phyloP scores from a whole-genome alignment of 108 stramenopile genomes.

The Epithemia pelagica region DNA sequence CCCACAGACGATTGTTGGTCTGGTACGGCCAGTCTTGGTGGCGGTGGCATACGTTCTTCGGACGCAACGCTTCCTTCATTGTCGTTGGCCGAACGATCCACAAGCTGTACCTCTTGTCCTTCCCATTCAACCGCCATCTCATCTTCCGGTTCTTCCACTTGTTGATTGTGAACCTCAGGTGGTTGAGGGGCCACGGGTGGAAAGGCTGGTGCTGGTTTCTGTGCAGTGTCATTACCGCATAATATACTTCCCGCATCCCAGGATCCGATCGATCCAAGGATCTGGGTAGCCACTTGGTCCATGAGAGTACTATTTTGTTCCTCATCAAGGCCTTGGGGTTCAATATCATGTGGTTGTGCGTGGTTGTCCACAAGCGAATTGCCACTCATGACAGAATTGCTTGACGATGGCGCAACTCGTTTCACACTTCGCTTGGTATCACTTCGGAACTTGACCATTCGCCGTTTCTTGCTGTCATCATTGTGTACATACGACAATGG shows the following conservation, averaged over 20 bases:
- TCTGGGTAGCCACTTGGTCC: slow-evolving; percentile 26
- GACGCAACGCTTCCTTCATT: slow-evolving; percentile 4
- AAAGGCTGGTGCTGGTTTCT: neutral
- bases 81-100: neutral
- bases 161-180: neutral
- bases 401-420: neutral
- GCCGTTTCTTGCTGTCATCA: slow-evolving; percentile 9
- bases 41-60: slow-evolving; percentile 19
- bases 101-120: slow-evolving; percentile 18
- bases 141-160: neutral
- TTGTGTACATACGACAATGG: slow-evolving; percentile 14
- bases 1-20: slow-evolving; percentile 8
- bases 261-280: slow-evolving; percentile 17
- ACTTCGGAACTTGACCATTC: slow-evolving; percentile 13
- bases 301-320: slow-evolving; percentile 15
- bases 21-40: neutral
- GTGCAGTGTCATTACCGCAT: slow-evolving; percentile 7
- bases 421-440: neutral
- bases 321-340: neutral
- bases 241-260: slow-evolving; percentile 10
- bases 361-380: neutral
- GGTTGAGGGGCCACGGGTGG: neutral
- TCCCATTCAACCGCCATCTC: slow-evolving; percentile 18
- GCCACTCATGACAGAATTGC: neutral
- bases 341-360: neutral